Base-by-base conservation (phyloP, 768 basidiomycete species). In the Suillus sp. region DNA sequence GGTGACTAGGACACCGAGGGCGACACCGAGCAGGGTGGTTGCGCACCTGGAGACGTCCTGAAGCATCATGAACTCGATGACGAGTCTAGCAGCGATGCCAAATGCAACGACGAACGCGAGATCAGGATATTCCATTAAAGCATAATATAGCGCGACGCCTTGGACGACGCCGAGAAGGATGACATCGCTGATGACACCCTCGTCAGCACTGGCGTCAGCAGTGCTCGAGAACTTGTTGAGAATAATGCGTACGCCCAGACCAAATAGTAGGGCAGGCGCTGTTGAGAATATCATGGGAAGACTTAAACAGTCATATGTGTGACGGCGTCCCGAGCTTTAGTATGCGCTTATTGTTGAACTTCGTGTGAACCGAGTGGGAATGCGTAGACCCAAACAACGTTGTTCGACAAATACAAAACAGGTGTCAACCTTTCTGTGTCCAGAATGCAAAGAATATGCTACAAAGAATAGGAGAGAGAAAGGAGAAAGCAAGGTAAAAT, bases 91-190 rank as follows among this genome's bases (percentile, higher is more conserved):
- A 47, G 79, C 79, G 66, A 91, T 84, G 55, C 78, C 82, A 50
- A 86, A 77, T 59, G 80, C 86, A 48, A 89, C 83, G 57, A 81
- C 77, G 69, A 89, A 75, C 42, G 83, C 81, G 40, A 89, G 76
- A 64, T 80, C 78, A 54, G 82, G 80, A 61, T 81, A 80, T 71
- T 83, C 80, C 68, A 78, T 85, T 65, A 84, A 81, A 61, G 88
- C 80, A 69, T 85, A 88, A 69, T 91, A 88, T 59, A 93, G 78
- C 30, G 84, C 88, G 66, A 90, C 85, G 57, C 91, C 91, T 74
- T 92, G 89, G 82, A 89, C 87, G 68, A 88, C 81, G 58, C 91
- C 91, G 58, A 84, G 76, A 62, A 93, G 84, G 71, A 92, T 76
- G 68, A 81, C 80, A 69, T 90, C 84, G 64, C 83, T 83, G 47